These are phyloP conservation scores for Vigna angularis DNA, from an alignment of 306 rosid species.

Conservation along the genomic window DNA sequence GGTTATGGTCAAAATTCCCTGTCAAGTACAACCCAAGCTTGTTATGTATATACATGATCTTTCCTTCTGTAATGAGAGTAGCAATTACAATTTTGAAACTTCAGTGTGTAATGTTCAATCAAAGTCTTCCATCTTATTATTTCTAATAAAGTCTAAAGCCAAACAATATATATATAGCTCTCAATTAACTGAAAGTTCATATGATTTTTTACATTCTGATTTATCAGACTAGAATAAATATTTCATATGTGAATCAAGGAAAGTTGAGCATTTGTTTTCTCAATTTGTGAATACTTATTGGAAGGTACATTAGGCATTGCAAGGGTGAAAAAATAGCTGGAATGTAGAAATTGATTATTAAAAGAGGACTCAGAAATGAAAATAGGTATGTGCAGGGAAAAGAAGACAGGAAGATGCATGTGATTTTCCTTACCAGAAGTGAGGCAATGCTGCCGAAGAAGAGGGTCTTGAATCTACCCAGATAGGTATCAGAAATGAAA, in stretches of 20 bases:
- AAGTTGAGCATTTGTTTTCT: neutral
- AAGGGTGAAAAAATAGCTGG: neutral
- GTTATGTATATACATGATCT: neutral
- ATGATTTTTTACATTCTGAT: neutral
- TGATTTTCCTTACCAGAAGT: constrained; percentile 66
- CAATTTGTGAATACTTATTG: neutral
- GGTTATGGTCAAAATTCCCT: constrained; percentile 76
- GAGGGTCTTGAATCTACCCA: constrained; percentile 79
- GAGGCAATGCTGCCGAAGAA: constrained; percentile 68
- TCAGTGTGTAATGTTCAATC: neutral
- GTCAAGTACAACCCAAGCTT: constrained; percentile 35
- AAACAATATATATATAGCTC: neutral
- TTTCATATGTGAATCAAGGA: neutral
- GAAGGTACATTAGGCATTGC: neutral
- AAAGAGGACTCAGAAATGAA: neutral
- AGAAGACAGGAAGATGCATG: neutral
- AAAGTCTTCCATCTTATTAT: constrained; percentile 16
- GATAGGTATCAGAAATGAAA: constrained; percentile 75
- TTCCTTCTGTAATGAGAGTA: neutral
- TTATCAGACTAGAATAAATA: neutral
- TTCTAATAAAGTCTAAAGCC: neutral
- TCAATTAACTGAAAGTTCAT: neutral
- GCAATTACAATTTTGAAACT: neutral
- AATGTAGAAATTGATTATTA: neutral
- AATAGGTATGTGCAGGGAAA: neutral